Evolutionary conservation across 805 yeast species (phyloP), one percentile per base, ranked within the genome.

Genomic region (Candida piceae): DNA sequence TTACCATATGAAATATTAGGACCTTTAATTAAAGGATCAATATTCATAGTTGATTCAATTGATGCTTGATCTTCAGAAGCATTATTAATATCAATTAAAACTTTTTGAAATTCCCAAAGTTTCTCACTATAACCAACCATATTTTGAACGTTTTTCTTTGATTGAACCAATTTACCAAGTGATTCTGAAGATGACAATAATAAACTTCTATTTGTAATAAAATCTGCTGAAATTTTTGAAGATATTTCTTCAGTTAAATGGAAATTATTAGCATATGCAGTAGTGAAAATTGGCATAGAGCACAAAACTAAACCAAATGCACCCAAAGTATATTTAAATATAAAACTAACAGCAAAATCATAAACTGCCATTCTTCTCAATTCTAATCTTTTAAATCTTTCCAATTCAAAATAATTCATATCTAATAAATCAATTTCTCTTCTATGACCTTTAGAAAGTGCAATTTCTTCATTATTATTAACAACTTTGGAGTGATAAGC

Each of bases 281-380:
- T 47, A 4, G 57, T 52, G 55, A 89, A 89, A 2, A 88, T 84
- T 5, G 97, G 97, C 3, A 89, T 78, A 2, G 96, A 79, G 61
- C 97, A 89, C 32, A 89, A 68, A 1, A 80, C 75, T 41, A 89
- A 70, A 9, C 97, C 97, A 22, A 93, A 86, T 3, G 96, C 97
- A 44, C 97, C 97, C 89, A 96, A 83, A 33, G 87, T 76, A 61
- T 89, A 89, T 63, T 89, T 89, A 43, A 89, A 89, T 36, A 87
- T 78, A 51, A 88, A 89, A 34, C 83, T 85, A 48, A 90, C 93
- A 2, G 90, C 84, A 48, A 85, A 74, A 53, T 88, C 88, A 60
- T 88, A 90, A 18, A 83, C 58, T 20, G 90, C 80, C 64, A 68
- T 35, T 49, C 84, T 80, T 62, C 84, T 76, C 45, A 83, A 72